phyloP scores from a whole-genome alignment of 768 basidiomycete species.

The Galerina marginata region DNA sequence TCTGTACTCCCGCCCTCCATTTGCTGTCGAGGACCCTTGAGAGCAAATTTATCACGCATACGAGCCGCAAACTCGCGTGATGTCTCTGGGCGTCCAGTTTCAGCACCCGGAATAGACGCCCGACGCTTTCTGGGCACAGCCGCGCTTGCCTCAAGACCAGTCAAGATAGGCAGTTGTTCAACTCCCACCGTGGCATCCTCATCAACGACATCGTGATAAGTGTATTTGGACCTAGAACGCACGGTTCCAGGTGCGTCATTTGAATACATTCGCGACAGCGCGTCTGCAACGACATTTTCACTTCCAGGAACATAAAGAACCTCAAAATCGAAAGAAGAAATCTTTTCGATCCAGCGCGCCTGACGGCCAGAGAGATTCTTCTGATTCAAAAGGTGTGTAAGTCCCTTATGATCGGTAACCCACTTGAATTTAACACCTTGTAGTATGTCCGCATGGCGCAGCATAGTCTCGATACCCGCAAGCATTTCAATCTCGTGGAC shows the following conservation, averaged over 20 bases:
- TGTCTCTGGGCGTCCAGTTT: neutral
- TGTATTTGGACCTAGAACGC: neutral
- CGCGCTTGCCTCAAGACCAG: neutral
- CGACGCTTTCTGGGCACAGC: neutral
- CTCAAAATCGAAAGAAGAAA: constrained; percentile 43
- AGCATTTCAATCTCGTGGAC: constrained; percentile 45
- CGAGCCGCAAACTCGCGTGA: neutral
- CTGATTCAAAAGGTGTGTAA: constrained; percentile 38
- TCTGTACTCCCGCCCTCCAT: no score
- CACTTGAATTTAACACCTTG: constrained; percentile 35
- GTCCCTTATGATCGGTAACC: constrained; percentile 38
- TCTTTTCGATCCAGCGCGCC: constrained; percentile 43
- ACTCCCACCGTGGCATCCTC: constrained; percentile 24
- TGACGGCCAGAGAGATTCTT: constrained; percentile 40
- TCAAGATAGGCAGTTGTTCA: constrained; percentile 10
- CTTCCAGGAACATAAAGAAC: constrained; percentile 38
- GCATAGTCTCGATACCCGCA: constrained; percentile 39
- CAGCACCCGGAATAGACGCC: neutral
- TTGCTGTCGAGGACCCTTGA: no score
- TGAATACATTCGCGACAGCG: constrained; percentile 39
- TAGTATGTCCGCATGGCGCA: constrained; percentile 31
- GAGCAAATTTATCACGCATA: neutral
- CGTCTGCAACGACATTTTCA: constrained; percentile 45
- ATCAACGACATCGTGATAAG: constrained; percentile 6
- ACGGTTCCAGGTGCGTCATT: constrained; percentile 29